Percentiles rank a stretch among this genome's conserved stretches.
Conservation (phyloP, 169 alveolate species). For the Cystoisospora suis region DNA sequence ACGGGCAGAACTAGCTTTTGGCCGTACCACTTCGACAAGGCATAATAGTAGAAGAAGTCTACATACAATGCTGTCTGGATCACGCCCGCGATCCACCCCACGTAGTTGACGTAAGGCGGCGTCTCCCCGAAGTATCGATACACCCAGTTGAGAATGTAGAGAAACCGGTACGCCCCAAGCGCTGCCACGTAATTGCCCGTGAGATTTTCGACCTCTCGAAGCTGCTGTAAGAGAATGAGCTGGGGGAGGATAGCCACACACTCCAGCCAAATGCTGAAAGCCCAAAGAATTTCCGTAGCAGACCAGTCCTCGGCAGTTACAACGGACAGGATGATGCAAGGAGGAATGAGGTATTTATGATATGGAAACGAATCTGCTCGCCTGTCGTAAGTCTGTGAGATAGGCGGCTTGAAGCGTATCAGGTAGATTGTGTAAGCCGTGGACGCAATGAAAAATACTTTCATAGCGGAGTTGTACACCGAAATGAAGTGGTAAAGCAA, state of each 20-base stretch:
- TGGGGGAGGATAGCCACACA: conserved; percentile 96
- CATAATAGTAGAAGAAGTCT: conserved; percentile 95
- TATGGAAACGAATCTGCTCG: conserved; percentile 92
- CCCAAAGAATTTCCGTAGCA: conserved; percentile 84
- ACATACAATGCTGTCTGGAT: conserved; percentile 93
- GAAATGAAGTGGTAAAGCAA: conserved; percentile 86
- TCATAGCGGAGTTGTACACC: conserved; percentile 92
- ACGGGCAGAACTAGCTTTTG: conserved; percentile 62
- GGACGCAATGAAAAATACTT: conserved; percentile 85
- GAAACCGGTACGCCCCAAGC: conserved; percentile 92
- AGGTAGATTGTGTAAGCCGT: conserved; percentile 89
- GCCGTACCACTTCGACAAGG: conserved; percentile 71
- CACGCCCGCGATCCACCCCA: conserved; percentile 92
- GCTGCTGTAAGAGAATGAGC: conserved; percentile 90
- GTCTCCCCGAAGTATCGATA: conserved; percentile 86
- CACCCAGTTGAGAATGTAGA: conserved; percentile 93
- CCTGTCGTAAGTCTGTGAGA: conserved; percentile 90
- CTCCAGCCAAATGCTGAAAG: conserved; percentile 96
- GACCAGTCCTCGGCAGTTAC: conserved; percentile 72
- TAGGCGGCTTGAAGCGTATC: conserved; percentile 85
- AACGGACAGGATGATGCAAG: conserved; percentile 80
- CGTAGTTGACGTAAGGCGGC: conserved; percentile 77
- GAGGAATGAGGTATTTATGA: conserved; percentile 87
- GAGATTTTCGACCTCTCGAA: conserved; percentile 93
- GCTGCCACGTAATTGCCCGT: conserved; percentile 94